A percentile compares a stretch with the other conserved stretches of the same genome.
phyloP scores from a whole-genome alignment of 176 grass and related monocot species.

The Dactylis glomerata region DNA sequence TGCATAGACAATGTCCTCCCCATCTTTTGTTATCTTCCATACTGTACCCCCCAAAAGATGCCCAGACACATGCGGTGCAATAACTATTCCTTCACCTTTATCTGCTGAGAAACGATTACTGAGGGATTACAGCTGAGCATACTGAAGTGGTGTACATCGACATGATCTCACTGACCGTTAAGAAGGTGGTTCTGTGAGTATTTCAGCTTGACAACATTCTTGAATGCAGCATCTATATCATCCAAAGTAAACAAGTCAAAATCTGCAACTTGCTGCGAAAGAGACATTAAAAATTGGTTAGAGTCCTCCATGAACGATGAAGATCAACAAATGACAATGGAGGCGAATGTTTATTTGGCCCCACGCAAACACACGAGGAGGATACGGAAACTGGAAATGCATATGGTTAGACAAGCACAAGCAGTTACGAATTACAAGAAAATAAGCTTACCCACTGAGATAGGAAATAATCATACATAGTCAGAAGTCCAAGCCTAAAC shows the following conservation, averaged over 20 bases:
- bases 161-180: conserved; percentile 56
- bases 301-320: conserved; percentile 3
- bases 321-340: neutral
- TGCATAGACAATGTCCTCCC: conserved; percentile 84
- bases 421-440: conserved; percentile 19
- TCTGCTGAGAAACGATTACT: conserved; percentile 36
- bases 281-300: conserved; percentile 20
- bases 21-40: conserved; percentile 99
- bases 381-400: conserved; percentile 4
- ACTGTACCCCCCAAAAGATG: conserved; percentile 93
- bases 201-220: conserved; percentile 78
- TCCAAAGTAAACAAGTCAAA: conserved; percentile 92
- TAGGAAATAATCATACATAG: conserved; percentile 89
- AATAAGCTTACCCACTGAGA: conserved; percentile 80
- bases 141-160: conserved; percentile 8
- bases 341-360: neutral
- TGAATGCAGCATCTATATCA: conserved; percentile 84
- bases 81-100: conserved; percentile 98
- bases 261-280: conserved; percentile 76
- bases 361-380: no score
- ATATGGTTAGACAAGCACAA: neutral
- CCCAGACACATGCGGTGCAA: conserved; percentile 84
- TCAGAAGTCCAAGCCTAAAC: conserved; percentile 94
- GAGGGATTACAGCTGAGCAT: conserved; percentile 11
- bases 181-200: conserved; percentile 90